Evolutionary conservation across 495 filamentous ascomycete genomes (phyloP).

Genomic region (Penicillium diatomitis): DNA sequence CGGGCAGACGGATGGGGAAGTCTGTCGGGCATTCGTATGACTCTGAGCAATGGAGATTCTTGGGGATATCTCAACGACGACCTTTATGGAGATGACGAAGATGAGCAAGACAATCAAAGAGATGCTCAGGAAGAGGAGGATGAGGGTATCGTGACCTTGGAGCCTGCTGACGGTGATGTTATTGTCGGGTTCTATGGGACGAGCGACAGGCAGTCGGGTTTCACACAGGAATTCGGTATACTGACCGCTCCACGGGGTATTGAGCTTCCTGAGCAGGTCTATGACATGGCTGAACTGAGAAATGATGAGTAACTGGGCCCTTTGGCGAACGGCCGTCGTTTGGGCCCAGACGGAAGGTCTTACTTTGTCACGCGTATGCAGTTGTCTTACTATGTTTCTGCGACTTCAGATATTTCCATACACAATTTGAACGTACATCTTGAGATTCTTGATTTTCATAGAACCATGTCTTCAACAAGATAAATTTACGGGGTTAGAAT

Average conservation of each 20-base stretch:
- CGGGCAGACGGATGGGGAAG: constrained; percentile 3
- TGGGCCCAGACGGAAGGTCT: neutral
- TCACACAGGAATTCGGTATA: constrained; percentile 28
- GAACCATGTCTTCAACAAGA: too few species aligned
- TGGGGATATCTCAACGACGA: constrained; percentile 21
- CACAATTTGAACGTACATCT: too few species aligned
- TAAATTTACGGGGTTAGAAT: too few species aligned
- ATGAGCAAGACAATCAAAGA: too few species aligned
- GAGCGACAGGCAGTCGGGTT: constrained; percentile 10
- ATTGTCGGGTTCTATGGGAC: constrained; percentile 37
- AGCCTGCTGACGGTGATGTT: constrained; percentile 18
- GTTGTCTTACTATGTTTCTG: too few species aligned
- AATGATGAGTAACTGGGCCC: neutral
- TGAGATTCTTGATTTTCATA: too few species aligned
- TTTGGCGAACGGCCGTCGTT: neutral
- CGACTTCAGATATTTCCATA: too few species aligned
- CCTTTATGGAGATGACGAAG: neutral
- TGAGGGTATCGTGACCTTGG: constrained; percentile 4
- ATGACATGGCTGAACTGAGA: constrained; percentile 14
- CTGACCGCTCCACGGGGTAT: constrained; percentile 28
- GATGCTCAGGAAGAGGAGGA: neutral
- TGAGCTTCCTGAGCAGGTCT: constrained; percentile 23
- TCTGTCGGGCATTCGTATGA: constrained; percentile 26
- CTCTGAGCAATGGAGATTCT: constrained; percentile 22
- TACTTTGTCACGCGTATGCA: too few species aligned